Evolutionary conservation across 139 green algal genomes (phyloP).

Genomic region (Ettlia oleoabundans): DNA sequence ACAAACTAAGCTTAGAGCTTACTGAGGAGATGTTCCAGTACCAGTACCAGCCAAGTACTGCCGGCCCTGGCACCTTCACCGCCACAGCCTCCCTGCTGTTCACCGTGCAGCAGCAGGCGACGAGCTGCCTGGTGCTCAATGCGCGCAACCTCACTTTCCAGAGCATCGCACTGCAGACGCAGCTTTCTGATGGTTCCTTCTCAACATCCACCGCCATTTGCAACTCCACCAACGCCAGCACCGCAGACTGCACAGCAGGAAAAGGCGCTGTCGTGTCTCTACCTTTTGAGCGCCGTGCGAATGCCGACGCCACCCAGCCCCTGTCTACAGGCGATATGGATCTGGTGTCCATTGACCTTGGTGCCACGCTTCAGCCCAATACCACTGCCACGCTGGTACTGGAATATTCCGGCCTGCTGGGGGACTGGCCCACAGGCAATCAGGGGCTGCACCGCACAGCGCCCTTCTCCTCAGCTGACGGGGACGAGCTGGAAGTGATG

Average conservation of each 20-base stretch:
- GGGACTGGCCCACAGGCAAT: not conserved
- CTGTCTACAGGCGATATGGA: not conserved
- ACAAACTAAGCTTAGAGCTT: not conserved
- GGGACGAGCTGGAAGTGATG: not conserved
- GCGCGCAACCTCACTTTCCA: not conserved
- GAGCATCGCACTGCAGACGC: not conserved
- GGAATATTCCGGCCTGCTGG: constrained; percentile 24
- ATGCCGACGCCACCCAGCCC: not conserved
- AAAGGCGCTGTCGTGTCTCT: not conserved
- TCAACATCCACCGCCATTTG: not conserved
- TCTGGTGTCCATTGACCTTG: constrained; percentile 25
- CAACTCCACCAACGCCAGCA: no score
- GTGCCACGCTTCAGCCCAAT: not conserved
- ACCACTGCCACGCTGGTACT: not conserved
- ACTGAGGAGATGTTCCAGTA: not conserved
- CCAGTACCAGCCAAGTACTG: not conserved
- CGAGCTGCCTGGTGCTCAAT: constrained; percentile 17
- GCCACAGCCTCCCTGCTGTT: not conserved
- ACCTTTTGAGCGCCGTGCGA: not conserved
- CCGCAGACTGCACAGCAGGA: no score
- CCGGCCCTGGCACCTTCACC: not conserved
- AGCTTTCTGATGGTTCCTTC: not conserved
- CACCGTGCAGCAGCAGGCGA: not conserved
- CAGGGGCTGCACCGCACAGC: constrained; percentile 32
- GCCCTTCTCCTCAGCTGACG: constrained; percentile 8